phyloP scores from a whole-genome alignment of 2,329 filamentous ascomycete genomes.

The Neopestalotiopsis clavispora region DNA sequence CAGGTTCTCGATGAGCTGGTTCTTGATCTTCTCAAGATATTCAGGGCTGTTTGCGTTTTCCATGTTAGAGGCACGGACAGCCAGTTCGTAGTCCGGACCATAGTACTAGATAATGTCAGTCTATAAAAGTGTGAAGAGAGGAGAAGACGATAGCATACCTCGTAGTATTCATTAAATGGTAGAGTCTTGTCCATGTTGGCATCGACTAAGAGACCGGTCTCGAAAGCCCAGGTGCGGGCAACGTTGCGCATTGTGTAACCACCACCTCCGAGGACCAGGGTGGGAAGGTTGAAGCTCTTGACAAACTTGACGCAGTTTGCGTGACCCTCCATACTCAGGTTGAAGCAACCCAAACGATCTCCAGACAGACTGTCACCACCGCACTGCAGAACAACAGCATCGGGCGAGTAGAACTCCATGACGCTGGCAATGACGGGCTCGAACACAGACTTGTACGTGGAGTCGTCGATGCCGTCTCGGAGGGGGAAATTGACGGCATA shows the following conservation, averaged over 20 bases:
- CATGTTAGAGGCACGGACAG: constrained; percentile 86
- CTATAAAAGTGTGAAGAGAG: constrained; percentile 11
- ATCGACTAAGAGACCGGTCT: constrained; percentile 88
- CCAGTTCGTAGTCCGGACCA: constrained; percentile 86
- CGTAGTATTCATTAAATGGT: constrained; percentile 96
- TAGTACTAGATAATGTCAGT: constrained; percentile 73
- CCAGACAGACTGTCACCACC: constrained; percentile 94
- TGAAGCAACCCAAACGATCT: constrained; percentile 94
- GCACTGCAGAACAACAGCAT: constrained; percentile 94
- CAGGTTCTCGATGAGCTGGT: constrained; percentile 83
- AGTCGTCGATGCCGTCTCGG: constrained; percentile 89
- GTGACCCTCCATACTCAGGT: constrained; percentile 94
- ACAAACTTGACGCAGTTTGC: constrained; percentile 93
- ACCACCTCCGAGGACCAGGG: constrained; percentile 92
- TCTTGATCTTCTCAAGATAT: constrained; percentile 82
- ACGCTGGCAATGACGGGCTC: constrained; percentile 86
- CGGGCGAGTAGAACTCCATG: constrained; percentile 85
- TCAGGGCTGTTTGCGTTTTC: constrained; percentile 88
- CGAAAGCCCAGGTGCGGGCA: constrained; percentile 94
- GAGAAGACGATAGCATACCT: constrained; percentile 47
- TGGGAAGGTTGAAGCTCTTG: constrained; percentile 82
- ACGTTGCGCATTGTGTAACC: constrained; percentile 98
- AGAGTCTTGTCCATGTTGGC: constrained; percentile 81
- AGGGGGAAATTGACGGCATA: constrained; percentile 92
- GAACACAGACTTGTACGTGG: constrained; percentile 89